phyloP scores from a whole-genome alignment of 2,329 filamentous ascomycete species.

The Pseudonectria buxi region DNA sequence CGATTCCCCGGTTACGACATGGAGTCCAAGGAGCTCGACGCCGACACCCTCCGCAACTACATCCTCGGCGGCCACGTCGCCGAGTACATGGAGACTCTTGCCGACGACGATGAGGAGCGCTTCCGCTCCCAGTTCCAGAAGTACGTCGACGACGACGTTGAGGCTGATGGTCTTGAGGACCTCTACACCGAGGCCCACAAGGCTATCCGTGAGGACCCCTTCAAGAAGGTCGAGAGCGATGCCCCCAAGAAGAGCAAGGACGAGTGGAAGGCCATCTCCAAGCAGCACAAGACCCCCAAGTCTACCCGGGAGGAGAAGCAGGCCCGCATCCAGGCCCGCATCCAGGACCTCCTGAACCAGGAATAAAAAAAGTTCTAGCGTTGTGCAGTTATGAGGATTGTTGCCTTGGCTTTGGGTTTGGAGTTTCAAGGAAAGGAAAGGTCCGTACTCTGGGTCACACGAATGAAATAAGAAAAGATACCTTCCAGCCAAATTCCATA shows the following conservation, averaged over 20 bases:
- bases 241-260: conserved; percentile 93
- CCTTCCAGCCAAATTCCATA: conserved; percentile 26
- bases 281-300: conserved; percentile 78
- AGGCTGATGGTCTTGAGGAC: conserved; percentile 96
- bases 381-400: conserved; percentile 23
- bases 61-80: conserved; percentile 97
- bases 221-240: conserved; percentile 76
- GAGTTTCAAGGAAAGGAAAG: conserved; percentile 32
- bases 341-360: conserved; percentile 66
- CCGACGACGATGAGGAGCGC: conserved; percentile 99
- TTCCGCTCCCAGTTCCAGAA: conserved; percentile 97
- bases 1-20: conserved; percentile 99
- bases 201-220: conserved; percentile 95
- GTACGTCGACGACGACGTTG: conserved; percentile 95
- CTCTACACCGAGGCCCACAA: conserved; percentile 92
- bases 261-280: conserved; percentile 90
- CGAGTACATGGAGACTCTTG: conserved; percentile 99
- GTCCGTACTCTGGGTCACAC: conserved; percentile 28
- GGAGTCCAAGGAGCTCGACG: conserved; percentile 94
- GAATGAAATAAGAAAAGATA: conserved; percentile 30
- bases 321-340: conserved; percentile 81
- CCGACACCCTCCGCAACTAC: conserved; percentile 97
- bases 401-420: conserved; percentile 30
- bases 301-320: conserved; percentile 77
- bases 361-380: conserved; percentile 27